These are phyloP conservation scores for Neurospora pannonica DNA, from an alignment of 495 filamentous ascomycete genomes.

Conservation along the genomic window DNA sequence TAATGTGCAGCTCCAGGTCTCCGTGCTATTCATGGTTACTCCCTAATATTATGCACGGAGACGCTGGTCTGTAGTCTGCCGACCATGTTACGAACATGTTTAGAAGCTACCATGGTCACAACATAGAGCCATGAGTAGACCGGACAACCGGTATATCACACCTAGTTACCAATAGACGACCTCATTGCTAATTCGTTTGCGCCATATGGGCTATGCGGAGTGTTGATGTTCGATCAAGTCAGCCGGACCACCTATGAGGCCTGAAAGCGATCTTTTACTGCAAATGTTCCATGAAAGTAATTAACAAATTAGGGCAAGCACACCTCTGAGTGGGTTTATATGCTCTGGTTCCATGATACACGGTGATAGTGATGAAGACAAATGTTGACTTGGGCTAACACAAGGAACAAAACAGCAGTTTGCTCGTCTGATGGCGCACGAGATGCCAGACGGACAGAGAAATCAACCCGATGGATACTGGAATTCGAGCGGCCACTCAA, in stretches of 20 bases:
- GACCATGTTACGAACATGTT: background rate
- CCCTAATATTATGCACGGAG: background rate
- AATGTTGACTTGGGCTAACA: background rate
- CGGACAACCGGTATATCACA: background rate
- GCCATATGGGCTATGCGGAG: background rate
- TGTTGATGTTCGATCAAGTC: background rate
- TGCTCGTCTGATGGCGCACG: background rate
- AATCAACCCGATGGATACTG: background rate
- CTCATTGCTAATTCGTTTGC: background rate
- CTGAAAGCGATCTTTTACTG: too few species aligned
- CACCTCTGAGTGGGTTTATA: background rate
- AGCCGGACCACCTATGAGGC: background rate
- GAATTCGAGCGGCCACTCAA: background rate
- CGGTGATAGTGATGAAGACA: background rate
- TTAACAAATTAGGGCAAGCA: background rate
- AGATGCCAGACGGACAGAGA: background rate
- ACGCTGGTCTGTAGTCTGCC: background rate
- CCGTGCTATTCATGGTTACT: background rate
- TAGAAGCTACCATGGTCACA: background rate
- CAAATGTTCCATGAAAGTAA: background rate
- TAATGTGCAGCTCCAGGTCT: background rate
- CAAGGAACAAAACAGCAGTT: background rate
- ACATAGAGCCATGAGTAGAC: background rate
- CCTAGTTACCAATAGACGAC: background rate
- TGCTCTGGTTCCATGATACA: background rate